Evolutionary conservation across 768 basidiomycete species (phyloP).

Genomic region (Hypholoma fasciculare): DNA sequence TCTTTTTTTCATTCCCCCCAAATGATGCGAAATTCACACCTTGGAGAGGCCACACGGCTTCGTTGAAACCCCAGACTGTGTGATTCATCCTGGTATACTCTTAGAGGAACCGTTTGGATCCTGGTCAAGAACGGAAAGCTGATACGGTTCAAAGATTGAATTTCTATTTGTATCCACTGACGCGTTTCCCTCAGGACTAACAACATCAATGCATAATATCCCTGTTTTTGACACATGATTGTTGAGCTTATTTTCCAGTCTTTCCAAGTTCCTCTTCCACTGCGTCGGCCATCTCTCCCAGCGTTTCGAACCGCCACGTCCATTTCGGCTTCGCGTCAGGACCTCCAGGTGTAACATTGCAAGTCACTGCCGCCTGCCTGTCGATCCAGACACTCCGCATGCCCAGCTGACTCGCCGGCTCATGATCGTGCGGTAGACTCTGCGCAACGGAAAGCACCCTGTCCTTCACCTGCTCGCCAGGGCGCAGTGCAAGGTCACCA

Average conservation of each 20-base stretch:
- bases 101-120: constrained; percentile 19
- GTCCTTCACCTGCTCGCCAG: constrained; percentile 34
- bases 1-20: neutral
- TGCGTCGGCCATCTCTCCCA: constrained; percentile 61
- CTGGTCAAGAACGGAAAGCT: constrained; percentile 28
- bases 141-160: constrained; percentile 6
- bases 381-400: constrained; percentile 69
- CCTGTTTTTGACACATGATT: no score
- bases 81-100: constrained; percentile 19
- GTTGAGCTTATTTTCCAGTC: no score
- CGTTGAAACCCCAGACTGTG: constrained; percentile 22
- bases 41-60: constrained; percentile 11
- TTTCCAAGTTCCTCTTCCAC: constrained; percentile 42
- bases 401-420: constrained; percentile 57
- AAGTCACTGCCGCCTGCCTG: constrained; percentile 46
- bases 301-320: constrained; percentile 56
- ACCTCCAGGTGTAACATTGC: constrained; percentile 36
- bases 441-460: constrained; percentile 68
- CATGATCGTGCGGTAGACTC: constrained; percentile 66
- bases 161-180: neutral
- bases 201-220: no score
- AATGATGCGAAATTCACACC: constrained; percentile 14
- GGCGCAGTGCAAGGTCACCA: constrained; percentile 22
- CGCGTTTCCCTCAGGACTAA: no score
- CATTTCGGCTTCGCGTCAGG: constrained; percentile 30